Evolutionary conservation across 2,329 filamentous ascomycete species (phyloP).

Genomic region (Hortaea sp.): DNA sequence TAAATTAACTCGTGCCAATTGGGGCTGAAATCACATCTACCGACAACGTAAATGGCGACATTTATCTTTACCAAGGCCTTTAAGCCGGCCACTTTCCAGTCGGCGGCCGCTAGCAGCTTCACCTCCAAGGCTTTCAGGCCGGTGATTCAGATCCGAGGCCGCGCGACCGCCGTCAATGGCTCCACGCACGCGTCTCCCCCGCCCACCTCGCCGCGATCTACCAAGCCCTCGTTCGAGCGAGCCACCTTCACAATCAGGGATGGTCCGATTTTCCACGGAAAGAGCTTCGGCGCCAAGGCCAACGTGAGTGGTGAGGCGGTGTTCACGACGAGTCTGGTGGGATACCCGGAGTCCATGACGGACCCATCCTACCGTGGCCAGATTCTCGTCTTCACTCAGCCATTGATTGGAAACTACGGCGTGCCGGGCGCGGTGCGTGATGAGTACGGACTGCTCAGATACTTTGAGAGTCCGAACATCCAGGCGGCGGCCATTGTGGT

Average conservation of each 20-base stretch:
- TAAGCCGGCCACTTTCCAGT: conserved; percentile 38
- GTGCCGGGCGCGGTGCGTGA: conserved; percentile 81
- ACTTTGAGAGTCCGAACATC: conserved; percentile 97
- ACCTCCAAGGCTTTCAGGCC: conserved; percentile 34
- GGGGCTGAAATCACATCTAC: background rate
- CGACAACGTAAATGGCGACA: conserved; percentile 22
- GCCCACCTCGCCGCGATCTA: conserved; percentile 38
- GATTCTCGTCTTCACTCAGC: conserved; percentile 97
- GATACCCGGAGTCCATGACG: conserved; percentile 82
- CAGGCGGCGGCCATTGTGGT: conserved; percentile 95
- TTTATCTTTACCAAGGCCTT: conserved; percentile 47
- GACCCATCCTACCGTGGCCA: conserved; percentile 68
- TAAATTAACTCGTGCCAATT: conserved; percentile 40
- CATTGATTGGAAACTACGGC: conserved; percentile 96
- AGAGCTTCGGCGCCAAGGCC: conserved; percentile 88
- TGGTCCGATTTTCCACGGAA: conserved; percentile 91
- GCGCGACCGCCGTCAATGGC: conserved; percentile 60
- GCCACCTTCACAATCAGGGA: conserved; percentile 94
- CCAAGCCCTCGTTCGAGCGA: conserved; percentile 61
- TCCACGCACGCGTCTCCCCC: conserved; percentile 57
- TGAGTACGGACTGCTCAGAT: conserved; percentile 81
- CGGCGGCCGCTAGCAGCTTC: conserved; percentile 26
- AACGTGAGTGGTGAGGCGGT: conserved; percentile 98
- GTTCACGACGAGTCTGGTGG: conserved; percentile 95
- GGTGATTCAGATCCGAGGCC: conserved; percentile 37